A percentile compares a stretch with the other conserved stretches of the same genome.
phyloP scores from a whole-genome alignment of 352 stramenopile genomes.

The Phytophthora pluvialis region DNA sequence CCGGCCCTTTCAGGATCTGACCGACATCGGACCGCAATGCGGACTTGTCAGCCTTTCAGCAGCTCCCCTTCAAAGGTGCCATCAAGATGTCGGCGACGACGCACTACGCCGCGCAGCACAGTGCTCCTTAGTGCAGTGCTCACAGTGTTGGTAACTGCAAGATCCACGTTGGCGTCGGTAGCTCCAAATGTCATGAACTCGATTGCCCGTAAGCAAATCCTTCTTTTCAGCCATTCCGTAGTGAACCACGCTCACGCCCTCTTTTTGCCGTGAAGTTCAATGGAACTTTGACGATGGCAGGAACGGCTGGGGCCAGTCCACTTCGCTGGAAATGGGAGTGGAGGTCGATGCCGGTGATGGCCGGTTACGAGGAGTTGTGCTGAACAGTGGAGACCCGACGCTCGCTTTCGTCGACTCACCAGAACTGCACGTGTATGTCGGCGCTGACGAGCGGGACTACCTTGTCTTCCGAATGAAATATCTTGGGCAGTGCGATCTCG shows the following conservation, averaged over 20 bases:
- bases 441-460: slow-evolving; percentile 51
- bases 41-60: neutral
- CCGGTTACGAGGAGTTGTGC: slow-evolving; percentile 48
- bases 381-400: slow-evolving; percentile 39
- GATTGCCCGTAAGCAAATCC: slow-evolving; percentile 26
- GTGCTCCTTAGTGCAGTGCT: slow-evolving; percentile 8
- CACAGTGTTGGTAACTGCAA: slow-evolving; percentile 4
- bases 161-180: neutral
- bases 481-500: slow-evolving; percentile 59
- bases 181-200: slow-evolving; percentile 31
- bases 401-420: slow-evolving; percentile 68
- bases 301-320: slow-evolving; percentile 68
- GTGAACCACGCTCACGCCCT: neutral
- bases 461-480: slow-evolving; percentile 73
- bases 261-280: slow-evolving; percentile 38
- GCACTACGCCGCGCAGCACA: neutral
- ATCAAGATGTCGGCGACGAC: neutral
- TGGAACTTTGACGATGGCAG: slow-evolving; percentile 70
- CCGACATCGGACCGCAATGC: slow-evolving; percentile 6
- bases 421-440: slow-evolving; percentile 59
- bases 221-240: neutral
- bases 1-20: slow-evolving; percentile 3
- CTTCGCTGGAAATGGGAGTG: slow-evolving; percentile 67
- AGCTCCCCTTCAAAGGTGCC: neutral
- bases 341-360: slow-evolving; percentile 61